Conservation (phyloP, 2,329 filamentous ascomycete genomes). For the Nemania serpens region DNA sequence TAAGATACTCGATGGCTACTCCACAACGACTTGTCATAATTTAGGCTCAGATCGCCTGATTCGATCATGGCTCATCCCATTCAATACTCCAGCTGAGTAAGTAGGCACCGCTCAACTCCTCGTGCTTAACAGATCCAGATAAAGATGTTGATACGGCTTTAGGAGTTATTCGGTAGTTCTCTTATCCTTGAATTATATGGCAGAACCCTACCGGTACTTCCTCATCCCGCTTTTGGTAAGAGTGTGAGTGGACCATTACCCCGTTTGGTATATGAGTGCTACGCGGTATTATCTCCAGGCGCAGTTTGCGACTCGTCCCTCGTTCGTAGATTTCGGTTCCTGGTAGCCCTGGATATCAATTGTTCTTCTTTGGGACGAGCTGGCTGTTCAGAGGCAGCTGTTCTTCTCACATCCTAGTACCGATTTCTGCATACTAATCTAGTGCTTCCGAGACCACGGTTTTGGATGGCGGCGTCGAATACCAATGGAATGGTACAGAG, state of each 20-base stretch:
- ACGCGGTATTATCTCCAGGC: conserved; percentile 13
- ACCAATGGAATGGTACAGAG: not conserved
- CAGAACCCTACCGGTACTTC: not conserved
- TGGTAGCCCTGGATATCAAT: not conserved
- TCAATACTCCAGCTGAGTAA: too few species aligned
- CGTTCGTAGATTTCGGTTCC: not conserved
- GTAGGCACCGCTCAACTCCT: too few species aligned
- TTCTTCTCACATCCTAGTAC: not conserved
- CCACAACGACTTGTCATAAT: too few species aligned
- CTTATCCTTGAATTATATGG: not conserved
- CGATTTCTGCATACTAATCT: not conserved
- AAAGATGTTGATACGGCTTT: too few species aligned
- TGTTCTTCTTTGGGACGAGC: too few species aligned
- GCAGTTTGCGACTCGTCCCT: conserved; percentile 20
- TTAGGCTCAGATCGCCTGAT: too few species aligned
- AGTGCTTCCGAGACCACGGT: not conserved
- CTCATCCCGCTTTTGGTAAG: not conserved
- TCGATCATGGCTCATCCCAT: too few species aligned
- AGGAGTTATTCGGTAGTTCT: not conserved
- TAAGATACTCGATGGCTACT: too few species aligned
- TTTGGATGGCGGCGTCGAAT: not conserved
- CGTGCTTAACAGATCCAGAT: too few species aligned
- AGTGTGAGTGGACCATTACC: conserved; percentile 17
- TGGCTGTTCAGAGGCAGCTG: too few species aligned
- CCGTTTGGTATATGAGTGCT: not conserved